Evolutionary conservation across 768 basidiomycete genomes (phyloP).

Genomic region (Kwoniella sp.): DNA sequence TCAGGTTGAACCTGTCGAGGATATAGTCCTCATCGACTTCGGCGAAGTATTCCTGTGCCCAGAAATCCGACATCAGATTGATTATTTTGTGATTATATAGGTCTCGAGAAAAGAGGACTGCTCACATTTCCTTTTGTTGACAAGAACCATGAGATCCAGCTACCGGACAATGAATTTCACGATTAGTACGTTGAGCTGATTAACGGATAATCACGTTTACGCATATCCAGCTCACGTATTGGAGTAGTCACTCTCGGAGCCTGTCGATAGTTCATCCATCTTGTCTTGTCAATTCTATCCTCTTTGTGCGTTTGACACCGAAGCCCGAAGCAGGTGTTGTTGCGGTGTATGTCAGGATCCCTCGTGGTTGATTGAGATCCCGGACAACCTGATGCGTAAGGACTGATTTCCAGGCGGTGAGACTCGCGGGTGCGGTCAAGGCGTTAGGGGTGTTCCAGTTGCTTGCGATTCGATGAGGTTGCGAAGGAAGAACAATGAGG

Average conservation of each 20-base stretch:
- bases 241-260: conserved; percentile 93
- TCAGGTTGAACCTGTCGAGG: conserved; percentile 98
- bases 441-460: no score
- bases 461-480: no score
- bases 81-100: background rate
- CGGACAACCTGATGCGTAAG: no score
- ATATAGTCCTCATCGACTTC: conserved; percentile 99
- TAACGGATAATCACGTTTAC: background rate
- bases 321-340: no score
- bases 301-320: no score
- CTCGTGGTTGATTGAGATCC: no score
- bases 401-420: no score
- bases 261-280: conserved; percentile 62
- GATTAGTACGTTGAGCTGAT: background rate
- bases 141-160: conserved; percentile 97
- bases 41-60: conserved; percentile 79
- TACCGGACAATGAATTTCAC: conserved; percentile 45
- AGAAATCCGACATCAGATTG: background rate
- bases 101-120: background rate
- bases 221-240: conserved; percentile 65
- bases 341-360: no score
- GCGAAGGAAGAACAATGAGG: no score
- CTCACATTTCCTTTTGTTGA: conserved; percentile 84
- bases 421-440: no score
- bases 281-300: background rate